A percentile compares a stretch with the other conserved stretches of the same genome.
These are phyloP conservation scores for Xerocomellus dryophilus DNA, from an alignment of 768 basidiomycete genomes.

Conservation along the genomic window DNA sequence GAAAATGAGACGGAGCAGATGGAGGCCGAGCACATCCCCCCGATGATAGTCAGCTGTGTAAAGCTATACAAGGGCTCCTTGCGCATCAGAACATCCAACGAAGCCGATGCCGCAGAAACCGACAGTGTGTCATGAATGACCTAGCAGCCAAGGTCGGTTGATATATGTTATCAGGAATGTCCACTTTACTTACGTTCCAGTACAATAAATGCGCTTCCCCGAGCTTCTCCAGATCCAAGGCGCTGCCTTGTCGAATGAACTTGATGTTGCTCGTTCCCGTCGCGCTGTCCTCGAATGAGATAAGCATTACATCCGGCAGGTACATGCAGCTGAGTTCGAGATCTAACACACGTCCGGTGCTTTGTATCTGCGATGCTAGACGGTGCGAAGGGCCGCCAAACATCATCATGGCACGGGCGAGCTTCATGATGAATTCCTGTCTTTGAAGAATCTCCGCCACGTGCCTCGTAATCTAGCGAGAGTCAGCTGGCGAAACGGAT, in stretches of 20 bases:
- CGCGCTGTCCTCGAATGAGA: slow-evolving; percentile 76
- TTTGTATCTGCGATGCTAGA: slow-evolving; percentile 75
- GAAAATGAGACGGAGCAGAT: slow-evolving; percentile 73
- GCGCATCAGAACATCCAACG: slow-evolving; percentile 73
- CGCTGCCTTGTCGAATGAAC: slow-evolving; percentile 68
- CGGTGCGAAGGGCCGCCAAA: slow-evolving; percentile 84
- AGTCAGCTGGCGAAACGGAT: background rate
- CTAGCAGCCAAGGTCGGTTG: slow-evolving; percentile 29
- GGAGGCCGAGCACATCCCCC: slow-evolving; percentile 71
- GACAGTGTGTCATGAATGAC: slow-evolving; percentile 83
- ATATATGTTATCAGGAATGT: background rate
- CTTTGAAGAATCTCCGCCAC: slow-evolving; percentile 78
- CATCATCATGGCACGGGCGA: slow-evolving; percentile 86
- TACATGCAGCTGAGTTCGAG: slow-evolving; percentile 72
- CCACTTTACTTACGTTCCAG: slow-evolving; percentile 52
- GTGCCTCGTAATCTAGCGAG: slow-evolving; percentile 68
- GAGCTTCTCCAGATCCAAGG: slow-evolving; percentile 76
- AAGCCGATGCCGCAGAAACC: slow-evolving; percentile 66
- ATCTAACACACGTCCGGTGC: slow-evolving; percentile 76
- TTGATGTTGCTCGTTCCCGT: slow-evolving; percentile 82
- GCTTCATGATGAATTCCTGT: slow-evolving; percentile 83
- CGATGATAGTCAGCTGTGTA: slow-evolving; percentile 64
- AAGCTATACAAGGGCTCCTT: slow-evolving; percentile 57
- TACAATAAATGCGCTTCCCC: slow-evolving; percentile 68
- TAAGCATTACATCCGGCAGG: slow-evolving; percentile 69